These are phyloP conservation scores for Wickerhamiella sorbophila DNA, from an alignment of 805 yeast genomes.

Conservation along the genomic window DNA sequence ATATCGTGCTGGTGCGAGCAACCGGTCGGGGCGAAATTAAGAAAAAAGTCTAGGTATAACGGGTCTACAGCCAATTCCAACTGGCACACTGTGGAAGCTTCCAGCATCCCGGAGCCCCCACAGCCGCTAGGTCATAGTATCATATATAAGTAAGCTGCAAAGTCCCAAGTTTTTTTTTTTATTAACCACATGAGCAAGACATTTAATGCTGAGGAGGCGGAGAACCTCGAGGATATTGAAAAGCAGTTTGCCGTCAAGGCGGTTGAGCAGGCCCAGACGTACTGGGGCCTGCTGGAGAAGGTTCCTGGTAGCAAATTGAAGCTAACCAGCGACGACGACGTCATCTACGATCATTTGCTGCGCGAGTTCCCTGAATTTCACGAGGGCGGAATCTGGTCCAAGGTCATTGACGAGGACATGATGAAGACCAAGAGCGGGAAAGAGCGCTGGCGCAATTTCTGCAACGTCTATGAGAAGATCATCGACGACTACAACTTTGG, in stretches of 20 bases:
- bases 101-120: too few species aligned
- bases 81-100: too few species aligned
- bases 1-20: too few species aligned
- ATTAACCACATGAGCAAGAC: conserved; percentile 15
- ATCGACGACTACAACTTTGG: conserved; percentile 93
- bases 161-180: background rate
- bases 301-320: conserved; percentile 61
- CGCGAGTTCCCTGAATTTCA: conserved; percentile 81
- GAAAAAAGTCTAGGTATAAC: too few species aligned
- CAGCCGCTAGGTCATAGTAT: background rate
- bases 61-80: too few species aligned
- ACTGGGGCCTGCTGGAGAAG: conserved; percentile 66
- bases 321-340: conserved; percentile 29
- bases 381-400: conserved; percentile 38
- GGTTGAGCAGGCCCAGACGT: conserved; percentile 81
- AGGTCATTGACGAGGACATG: conserved; percentile 53
- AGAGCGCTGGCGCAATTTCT: conserved; percentile 78
- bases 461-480: conserved; percentile 63
- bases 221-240: conserved; percentile 89
- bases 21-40: too few species aligned
- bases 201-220: conserved; percentile 82
- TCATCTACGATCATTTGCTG: conserved; percentile 29
- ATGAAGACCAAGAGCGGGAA: conserved; percentile 73
- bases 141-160: background rate
- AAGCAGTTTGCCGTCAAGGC: conserved; percentile 97